Evolutionary conservation across 345 rosid species (phyloP).

Genomic region (Laguncularia racemosa): DNA sequence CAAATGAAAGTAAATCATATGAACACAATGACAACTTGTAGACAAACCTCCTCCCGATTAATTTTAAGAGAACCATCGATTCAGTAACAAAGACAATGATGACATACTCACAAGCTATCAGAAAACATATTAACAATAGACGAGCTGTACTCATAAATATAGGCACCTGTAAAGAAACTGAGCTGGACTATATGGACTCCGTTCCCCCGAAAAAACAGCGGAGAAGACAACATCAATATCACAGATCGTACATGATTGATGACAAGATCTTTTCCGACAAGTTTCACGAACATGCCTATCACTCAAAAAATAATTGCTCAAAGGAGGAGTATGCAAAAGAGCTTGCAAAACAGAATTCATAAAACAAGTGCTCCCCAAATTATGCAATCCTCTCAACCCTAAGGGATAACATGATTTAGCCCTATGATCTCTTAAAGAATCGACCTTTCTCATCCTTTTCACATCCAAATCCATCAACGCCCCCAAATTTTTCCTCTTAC

Average conservation of each 20-base stretch:
- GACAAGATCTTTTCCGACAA: constrained; percentile 33
- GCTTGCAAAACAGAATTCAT: constrained; percentile 95
- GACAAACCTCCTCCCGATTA: too few relatives aligned
- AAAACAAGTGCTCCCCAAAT: constrained; percentile 83
- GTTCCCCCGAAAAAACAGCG: constrained; percentile 72
- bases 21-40: too few relatives aligned
- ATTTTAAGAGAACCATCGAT: too few relatives aligned
- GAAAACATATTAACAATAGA: too few relatives aligned
- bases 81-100: too few relatives aligned
- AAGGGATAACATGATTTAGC: constrained; percentile 60
- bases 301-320: constrained; percentile 67
- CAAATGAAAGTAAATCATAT: too few relatives aligned
- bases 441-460: constrained; percentile 38
- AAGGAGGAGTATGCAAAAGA: constrained; percentile 77
- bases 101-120: too few relatives aligned
- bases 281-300: constrained; percentile 60
- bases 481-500: constrained; percentile 54
- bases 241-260: constrained; percentile 64
- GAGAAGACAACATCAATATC: constrained; percentile 59
- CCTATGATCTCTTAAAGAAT: constrained; percentile 42
- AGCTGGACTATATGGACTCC: constrained; percentile 76
- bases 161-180: constrained; percentile 80
- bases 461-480: constrained; percentile 38
- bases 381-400: constrained; percentile 84
- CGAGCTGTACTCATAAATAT: constrained; percentile 1